A percentile compares a stretch with the other conserved stretches of the same genome.
Conservation (phyloP, 1,284 basidiomycete species). For the Schizophyllum amplum region DNA sequence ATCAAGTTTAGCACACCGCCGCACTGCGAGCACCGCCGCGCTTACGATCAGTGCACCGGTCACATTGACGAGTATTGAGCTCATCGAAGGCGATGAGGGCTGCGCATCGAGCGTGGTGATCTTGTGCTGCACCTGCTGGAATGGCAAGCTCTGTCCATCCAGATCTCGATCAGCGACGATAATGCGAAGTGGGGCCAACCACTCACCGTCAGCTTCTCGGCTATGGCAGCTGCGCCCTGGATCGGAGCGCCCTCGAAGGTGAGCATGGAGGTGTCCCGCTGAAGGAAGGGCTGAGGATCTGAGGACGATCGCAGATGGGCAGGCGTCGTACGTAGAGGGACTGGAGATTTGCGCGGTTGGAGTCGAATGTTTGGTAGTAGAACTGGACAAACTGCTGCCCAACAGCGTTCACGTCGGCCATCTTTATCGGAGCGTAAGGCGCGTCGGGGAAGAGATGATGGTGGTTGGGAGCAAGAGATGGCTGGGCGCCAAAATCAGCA, state of each 20-base stretch:
- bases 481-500: conserved; percentile 1
- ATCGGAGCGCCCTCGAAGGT: conserved; percentile 73
- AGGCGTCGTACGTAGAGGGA: conserved; percentile 64
- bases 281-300: conserved; percentile 17
- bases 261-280: conserved; percentile 87
- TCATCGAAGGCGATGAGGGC: conserved; percentile 60
- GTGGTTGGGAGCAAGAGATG: conserved; percentile 12
- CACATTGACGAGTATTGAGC: conserved; percentile 79
- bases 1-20: neutral
- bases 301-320: conserved; percentile 17
- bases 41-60: conserved; percentile 78
- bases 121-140: conserved; percentile 77
- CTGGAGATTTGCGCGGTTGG: conserved; percentile 42
- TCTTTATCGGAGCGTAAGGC: conserved; percentile 18
- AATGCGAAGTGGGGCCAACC: neutral
- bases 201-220: conserved; percentile 76
- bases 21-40: neutral
- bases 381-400: conserved; percentile 66
- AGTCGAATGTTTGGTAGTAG: conserved; percentile 72
- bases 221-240: conserved; percentile 54
- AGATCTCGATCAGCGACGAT: conserved; percentile 9
- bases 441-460: conserved; percentile 5
- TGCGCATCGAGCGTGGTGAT: conserved; percentile 86
- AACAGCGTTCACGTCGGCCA: conserved; percentile 65
- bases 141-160: conserved; percentile 62